These are phyloP conservation scores for Boletus bicolor DNA, from an alignment of 768 basidiomycete genomes.

Conservation along the genomic window DNA sequence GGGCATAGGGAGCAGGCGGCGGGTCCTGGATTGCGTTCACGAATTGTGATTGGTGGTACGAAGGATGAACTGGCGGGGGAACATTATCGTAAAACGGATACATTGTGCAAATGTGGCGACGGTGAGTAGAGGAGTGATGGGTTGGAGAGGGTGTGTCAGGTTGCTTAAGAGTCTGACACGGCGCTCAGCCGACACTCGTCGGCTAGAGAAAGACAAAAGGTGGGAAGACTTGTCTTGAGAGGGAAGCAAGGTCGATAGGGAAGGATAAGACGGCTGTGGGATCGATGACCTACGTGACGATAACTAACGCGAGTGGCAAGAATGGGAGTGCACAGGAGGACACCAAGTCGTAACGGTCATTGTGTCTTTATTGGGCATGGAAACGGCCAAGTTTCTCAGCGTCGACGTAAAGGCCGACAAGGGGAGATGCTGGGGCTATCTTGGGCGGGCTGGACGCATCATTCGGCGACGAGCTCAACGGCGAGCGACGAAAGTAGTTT, in stretches of 20 bases:
- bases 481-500: too few species aligned
- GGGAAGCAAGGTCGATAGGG: conserved; percentile 5
- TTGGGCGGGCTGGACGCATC: background rate
- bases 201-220: background rate
- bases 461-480: background rate
- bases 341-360: background rate
- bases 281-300: background rate
- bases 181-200: background rate
- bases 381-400: background rate
- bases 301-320: background rate
- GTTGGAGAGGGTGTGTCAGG: background rate
- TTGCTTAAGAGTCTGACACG: background rate
- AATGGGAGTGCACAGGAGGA: background rate
- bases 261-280: conserved; percentile 4
- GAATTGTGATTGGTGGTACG: background rate
- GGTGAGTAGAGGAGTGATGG: background rate
- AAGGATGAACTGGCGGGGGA: background rate
- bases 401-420: background rate
- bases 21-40: background rate
- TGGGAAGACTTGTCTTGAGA: background rate
- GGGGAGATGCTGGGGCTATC: too few species aligned
- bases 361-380: conserved; percentile 3
- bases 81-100: background rate
- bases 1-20: background rate
- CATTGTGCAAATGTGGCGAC: conserved; percentile 4